A percentile compares a stretch with the other conserved stretches of the same genome.
Evolutionary conservation across 495 filamentous ascomycete species (phyloP).

Genomic region (Chaetomium tenue): DNA sequence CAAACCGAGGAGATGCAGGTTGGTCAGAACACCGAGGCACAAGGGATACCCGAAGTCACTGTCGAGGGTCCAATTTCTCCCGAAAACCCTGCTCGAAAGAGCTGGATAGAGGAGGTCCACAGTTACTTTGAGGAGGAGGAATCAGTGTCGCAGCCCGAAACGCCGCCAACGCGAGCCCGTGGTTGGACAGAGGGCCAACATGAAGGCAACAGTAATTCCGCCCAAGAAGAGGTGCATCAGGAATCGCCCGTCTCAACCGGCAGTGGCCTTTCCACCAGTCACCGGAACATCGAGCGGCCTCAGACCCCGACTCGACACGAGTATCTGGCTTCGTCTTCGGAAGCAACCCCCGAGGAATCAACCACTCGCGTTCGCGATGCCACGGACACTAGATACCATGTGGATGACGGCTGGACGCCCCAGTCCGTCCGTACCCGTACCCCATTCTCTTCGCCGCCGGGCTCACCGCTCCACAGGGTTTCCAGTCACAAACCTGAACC

Average conservation of each 20-base stretch:
- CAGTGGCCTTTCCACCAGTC: constrained; percentile 8
- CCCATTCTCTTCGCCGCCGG: constrained; percentile 26
- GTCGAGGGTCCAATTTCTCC: not conserved
- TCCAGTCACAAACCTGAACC: constrained; percentile 12
- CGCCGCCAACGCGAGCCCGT: not conserved
- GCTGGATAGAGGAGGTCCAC: constrained; percentile 14
- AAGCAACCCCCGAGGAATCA: constrained; percentile 9
- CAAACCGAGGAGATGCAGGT: not conserved
- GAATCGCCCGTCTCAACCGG: constrained; percentile 7
- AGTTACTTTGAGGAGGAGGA: constrained; percentile 13
- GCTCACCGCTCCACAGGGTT: constrained; percentile 18
- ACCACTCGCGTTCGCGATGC: not conserved
- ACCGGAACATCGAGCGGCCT: constrained; percentile 14
- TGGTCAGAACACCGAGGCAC: not conserved
- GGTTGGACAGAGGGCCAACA: not conserved
- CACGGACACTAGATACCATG: constrained; percentile 10
- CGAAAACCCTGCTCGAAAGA: not conserved
- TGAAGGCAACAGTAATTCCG: not conserved
- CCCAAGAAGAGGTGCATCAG: not conserved
- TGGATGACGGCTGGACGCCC: constrained; percentile 22
- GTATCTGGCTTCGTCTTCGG: constrained; percentile 2
- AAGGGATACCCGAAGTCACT: not conserved
- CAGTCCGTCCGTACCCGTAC: constrained; percentile 28
- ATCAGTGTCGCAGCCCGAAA: not conserved
- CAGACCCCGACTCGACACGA: constrained; percentile 24